These are phyloP conservation scores for Tuber calosporum DNA, from an alignment of 495 filamentous ascomycete species.

Conservation along the genomic window DNA sequence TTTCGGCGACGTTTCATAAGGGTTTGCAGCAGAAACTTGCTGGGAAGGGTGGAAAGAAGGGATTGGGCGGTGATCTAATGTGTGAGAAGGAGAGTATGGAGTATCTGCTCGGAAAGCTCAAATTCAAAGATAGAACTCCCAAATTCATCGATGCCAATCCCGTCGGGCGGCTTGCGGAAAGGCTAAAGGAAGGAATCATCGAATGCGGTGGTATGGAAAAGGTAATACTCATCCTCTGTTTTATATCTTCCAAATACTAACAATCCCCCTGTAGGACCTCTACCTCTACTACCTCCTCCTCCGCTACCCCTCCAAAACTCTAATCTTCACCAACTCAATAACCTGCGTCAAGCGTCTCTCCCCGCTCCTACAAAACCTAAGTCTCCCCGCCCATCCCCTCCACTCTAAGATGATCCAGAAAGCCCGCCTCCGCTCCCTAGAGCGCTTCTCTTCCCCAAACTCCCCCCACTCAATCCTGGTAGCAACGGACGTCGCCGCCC, in stretches of 20 bases:
- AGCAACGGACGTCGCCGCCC: conserved; percentile 93
- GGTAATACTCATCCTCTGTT: conserved; percentile 44
- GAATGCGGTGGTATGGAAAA: conserved; percentile 92
- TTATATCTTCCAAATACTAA: conserved; percentile 23
- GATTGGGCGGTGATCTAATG: conserved; percentile 55
- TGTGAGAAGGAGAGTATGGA: conserved; percentile 75
- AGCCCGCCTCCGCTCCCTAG: conserved; percentile 84
- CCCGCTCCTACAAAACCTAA: conserved; percentile 75
- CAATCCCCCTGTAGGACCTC: conserved; percentile 55
- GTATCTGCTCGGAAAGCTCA: conserved; percentile 81
- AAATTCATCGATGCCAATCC: conserved; percentile 92
- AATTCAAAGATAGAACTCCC: conserved; percentile 72
- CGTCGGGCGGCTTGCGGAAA: conserved; percentile 68
- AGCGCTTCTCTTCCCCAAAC: conserved; percentile 67
- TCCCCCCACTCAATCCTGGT: conserved; percentile 65
- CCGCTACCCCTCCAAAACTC: conserved; percentile 69
- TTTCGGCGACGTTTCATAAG: conserved; percentile 92
- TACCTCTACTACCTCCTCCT: conserved; percentile 85
- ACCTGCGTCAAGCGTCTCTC: conserved; percentile 80
- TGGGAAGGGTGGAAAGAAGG: conserved; percentile 55
- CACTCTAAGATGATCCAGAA: conserved; percentile 96
- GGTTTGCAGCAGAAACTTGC: conserved; percentile 82
- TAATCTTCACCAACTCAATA: conserved; percentile 95
- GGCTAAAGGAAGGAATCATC: conserved; percentile 80
- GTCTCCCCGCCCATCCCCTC: conserved; percentile 66